These are phyloP conservation scores for Candida albicans DNA, from an alignment of 1,139 yeast genomes.

Conservation along the genomic window DNA sequence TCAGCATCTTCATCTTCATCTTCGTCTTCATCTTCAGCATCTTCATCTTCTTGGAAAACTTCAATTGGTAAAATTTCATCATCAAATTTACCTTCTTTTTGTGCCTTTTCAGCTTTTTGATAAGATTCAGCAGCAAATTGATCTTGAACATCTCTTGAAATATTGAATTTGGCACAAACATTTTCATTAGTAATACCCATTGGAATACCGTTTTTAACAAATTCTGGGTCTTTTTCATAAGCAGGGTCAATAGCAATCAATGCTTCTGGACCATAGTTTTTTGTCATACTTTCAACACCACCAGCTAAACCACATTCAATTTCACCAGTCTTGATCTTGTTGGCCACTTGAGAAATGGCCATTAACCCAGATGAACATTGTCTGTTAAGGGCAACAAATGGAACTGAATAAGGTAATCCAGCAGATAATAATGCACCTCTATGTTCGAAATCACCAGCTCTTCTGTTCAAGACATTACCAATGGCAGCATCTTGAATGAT, in stretches of 20 bases:
- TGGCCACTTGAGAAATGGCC: conserved; percentile 87
- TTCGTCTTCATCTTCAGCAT: conserved; percentile 38
- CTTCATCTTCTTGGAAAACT: conserved; percentile 50
- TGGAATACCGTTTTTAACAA: conserved; percentile 45
- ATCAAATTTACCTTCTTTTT: conserved; percentile 67
- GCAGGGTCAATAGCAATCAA: conserved; percentile 61
- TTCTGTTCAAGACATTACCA: conserved; percentile 86
- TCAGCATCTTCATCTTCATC: conserved; percentile 15
- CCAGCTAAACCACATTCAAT: conserved; percentile 88
- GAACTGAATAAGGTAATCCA: conserved; percentile 55
- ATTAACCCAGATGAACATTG: conserved; percentile 94
- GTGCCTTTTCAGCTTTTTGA: conserved; percentile 76
- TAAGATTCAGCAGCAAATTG: conserved; percentile 83
- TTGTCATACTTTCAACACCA: conserved; percentile 92
- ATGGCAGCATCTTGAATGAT: conserved; percentile 79
- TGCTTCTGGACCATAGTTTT: conserved; percentile 75
- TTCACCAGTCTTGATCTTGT: conserved; percentile 83
- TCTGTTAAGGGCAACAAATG: conserved; percentile 83
- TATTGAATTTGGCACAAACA: conserved; percentile 49
- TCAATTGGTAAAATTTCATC: conserved; percentile 85
- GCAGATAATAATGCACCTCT: conserved; percentile 67
- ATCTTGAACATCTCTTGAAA: conserved; percentile 77
- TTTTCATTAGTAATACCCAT: conserved; percentile 74
- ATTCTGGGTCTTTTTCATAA: conserved; percentile 27
- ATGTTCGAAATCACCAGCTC: conserved; percentile 92